Base-by-base conservation (phyloP, 1,284 basidiomycete species). In the Leccinum subatratum region DNA sequence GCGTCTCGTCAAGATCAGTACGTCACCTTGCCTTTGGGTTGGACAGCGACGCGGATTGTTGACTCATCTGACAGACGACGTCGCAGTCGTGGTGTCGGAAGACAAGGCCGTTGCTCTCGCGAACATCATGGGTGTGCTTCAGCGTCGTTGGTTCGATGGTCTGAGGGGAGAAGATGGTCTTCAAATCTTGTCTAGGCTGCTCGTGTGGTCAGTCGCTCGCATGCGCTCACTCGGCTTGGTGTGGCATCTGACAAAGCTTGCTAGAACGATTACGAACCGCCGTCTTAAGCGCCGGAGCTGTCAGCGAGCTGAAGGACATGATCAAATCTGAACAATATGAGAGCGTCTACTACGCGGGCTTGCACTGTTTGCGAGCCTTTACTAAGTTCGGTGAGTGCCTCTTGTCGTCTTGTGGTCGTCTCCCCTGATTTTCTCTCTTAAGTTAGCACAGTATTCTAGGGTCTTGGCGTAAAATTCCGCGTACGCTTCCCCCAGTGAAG, bases 61-160 rank as follows among this genome's bases (percentile, higher is more conserved):
- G 2, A 67, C n/a, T 8, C 57, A 20, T 20, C n/a, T 7, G 8
- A n/a, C 30, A 77, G 74, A 71, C 9, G 66, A 69, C 16, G 57
- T 76, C 3, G 68, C 68, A 6, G 7, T 18, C 5, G 57, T 67
- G 34, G 63, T 74, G 7, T 68, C 65, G 16, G n/a, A 61, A 1
- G 54, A 71, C 7, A 32, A 62, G 34, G 48, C 62, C 0, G 63
- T 67, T 30, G 68, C 62, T 7, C 45, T 30, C 16, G 14, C 16
- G 16, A 28, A n/a, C 12, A 71, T 77, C 22, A 6, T 74, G 18
- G 20, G 37, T 9, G 76, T 75, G 74, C 64, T 75, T 54, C 67
- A 51, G 42, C 66, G 68, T 45, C 68, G 72, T 56, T 75, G 75
- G 73, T 75, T 77, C 30, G 75, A 76, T 16, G 72, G 70, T 4